Conservation (phyloP, 2,329 filamentous ascomycete species). For the Fusarium xylarioides region DNA sequence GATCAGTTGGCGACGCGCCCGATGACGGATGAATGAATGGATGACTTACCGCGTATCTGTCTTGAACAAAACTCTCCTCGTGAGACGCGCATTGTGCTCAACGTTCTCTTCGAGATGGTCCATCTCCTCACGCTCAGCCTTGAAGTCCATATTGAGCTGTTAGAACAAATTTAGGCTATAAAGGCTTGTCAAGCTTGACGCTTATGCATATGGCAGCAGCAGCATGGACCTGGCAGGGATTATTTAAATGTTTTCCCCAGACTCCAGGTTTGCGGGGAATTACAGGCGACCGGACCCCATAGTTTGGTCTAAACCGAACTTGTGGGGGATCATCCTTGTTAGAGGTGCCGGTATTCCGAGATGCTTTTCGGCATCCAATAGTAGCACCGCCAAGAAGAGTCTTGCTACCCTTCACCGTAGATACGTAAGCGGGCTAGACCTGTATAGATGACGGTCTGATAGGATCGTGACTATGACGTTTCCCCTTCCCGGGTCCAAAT, state of each 20-base stretch:
- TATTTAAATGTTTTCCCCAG: constrained; percentile 1
- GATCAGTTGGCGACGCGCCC: neutral
- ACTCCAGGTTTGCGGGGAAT: neutral
- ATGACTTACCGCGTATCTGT: neutral
- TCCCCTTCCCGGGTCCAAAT: neutral
- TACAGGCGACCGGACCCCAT: neutral
- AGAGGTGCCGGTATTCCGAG: constrained; percentile 1
- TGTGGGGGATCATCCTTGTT: neutral
- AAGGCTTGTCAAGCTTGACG: neutral
- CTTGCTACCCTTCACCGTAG: neutral
- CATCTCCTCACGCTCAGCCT: neutral
- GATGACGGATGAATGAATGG: neutral
- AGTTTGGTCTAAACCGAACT: neutral
- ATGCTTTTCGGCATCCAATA: neutral
- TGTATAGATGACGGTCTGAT: no score
- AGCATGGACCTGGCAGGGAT: neutral
- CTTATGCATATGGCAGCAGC: neutral
- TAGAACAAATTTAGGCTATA: neutral
- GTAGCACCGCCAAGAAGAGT: neutral
- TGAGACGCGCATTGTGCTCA: neutral
- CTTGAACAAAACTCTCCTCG: neutral
- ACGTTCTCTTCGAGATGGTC: neutral
- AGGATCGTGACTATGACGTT: neutral
- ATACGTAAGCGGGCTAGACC: neutral
- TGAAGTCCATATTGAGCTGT: neutral